Evolutionary conservation across 2,329 filamentous ascomycete genomes (phyloP), one percentile per base, ranked within the genome.

Genomic region (Coniella vitis): DNA sequence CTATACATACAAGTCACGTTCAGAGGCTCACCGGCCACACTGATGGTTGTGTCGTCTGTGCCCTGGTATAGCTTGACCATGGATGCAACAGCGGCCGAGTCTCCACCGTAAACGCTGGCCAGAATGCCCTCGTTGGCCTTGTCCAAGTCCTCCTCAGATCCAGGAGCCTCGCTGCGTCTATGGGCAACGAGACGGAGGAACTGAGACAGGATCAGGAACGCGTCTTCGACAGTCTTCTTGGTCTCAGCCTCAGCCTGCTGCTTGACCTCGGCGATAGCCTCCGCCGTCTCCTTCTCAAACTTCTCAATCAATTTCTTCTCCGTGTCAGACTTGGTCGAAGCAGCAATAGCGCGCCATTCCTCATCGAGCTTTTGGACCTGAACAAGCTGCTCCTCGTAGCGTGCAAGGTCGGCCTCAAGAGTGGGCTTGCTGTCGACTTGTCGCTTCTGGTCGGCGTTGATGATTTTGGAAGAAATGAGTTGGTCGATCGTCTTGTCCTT

Each of bases 161-260:
- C 77, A 47, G 72, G 77, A 55, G 86, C 86, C 61, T 87, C 83
- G 17, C 80, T 75, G 58, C 86, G 79, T 56, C 87, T 81, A 58
- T 86, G 83, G 50, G 87, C 87, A 52, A 87, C 87, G 34, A 90
- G 77, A 56, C 86, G 81, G 55, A 93, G 71, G 72, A 93, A 94
- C 63, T 89, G 85, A 4, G 87, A 88, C 55, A 93, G 71, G 21
- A 81, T 73, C 41, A 90, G 71, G 36, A 93, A 71, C 62, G 80
- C 81, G 57, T 81, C 74, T 58, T 81, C 75, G 56, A 86, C 74
- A 21, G 71, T 67, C 60, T 76, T 75, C 58, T 79, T 68, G 41
- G 73, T 69, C 50, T 79, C 74, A 50, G 70, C 72, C 47, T 73
- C 65, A 49, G 73, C 71, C 63, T 79, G 76, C 45, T 80, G 68